These are phyloP conservation scores for Ascochyta koolunga DNA, from an alignment of 2,329 filamentous ascomycete species.

Conservation along the genomic window DNA sequence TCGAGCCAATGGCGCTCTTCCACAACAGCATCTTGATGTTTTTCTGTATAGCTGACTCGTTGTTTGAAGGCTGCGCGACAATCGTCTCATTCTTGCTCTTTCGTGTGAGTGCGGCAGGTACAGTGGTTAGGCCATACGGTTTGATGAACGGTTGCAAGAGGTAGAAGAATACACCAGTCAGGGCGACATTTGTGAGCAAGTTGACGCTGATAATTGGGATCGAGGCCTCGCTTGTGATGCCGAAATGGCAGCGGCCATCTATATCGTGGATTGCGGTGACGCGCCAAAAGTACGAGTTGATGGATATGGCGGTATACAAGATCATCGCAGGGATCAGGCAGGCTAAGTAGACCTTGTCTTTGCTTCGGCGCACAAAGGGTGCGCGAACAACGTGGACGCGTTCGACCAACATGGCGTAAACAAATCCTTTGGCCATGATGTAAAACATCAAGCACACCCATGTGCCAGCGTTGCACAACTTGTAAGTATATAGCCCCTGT, in stretches of 20 bases:
- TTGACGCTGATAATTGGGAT: conserved; percentile 47
- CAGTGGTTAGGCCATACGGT: conserved; percentile 1
- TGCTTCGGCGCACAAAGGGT: conserved; percentile 34
- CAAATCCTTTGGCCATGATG: conserved; percentile 37
- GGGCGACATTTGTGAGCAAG: conserved; percentile 39
- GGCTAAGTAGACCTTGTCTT: conserved; percentile 43
- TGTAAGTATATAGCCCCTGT: conserved; percentile 32
- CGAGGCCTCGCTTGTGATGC: conserved; percentile 40
- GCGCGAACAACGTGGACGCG: conserved; percentile 46
- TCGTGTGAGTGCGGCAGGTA: conserved; percentile 1
- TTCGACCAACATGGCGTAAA: conserved; percentile 50
- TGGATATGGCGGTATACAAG: conserved; percentile 30
- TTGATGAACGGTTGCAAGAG: conserved; percentile 36
- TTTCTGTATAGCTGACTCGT: conserved; percentile 21
- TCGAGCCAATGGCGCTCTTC: conserved; percentile 39
- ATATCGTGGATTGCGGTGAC: conserved; percentile 33
- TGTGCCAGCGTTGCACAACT: conserved; percentile 40
- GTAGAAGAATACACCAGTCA: conserved; percentile 47
- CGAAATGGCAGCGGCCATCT: conserved; percentile 46
- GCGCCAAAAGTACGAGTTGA: conserved; percentile 36
- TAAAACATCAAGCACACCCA: conserved; percentile 49
- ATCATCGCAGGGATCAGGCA: conserved; percentile 31
- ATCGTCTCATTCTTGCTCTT: neutral
- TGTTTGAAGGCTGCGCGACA: neutral
- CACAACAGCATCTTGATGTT: conserved; percentile 30